Conservation (phyloP, 192 early-diverging fungal species). For the Umbelopsis vinacea region DNA sequence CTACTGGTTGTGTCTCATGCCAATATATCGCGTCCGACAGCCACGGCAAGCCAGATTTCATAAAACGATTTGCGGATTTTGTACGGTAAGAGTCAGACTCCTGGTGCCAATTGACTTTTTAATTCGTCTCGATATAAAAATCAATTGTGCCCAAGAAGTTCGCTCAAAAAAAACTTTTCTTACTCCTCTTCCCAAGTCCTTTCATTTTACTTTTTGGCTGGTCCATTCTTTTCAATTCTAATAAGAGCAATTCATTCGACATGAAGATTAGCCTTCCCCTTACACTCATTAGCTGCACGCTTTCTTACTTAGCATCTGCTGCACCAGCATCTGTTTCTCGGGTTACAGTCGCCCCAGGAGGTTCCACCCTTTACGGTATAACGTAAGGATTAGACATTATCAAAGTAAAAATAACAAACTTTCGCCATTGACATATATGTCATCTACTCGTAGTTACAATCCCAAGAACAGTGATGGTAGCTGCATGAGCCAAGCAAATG, state of each 20-base stretch:
- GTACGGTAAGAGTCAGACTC: background rate
- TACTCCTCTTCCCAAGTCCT: no score
- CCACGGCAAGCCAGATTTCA: background rate
- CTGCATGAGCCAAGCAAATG: slow-evolving; percentile 20
- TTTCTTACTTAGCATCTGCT: slow-evolving; percentile 2
- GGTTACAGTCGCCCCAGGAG: background rate
- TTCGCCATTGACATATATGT: background rate
- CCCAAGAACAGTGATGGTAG: slow-evolving; percentile 26
- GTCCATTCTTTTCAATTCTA: background rate
- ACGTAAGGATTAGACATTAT: slow-evolving; percentile 15
- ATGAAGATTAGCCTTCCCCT: slow-evolving; percentile 9
- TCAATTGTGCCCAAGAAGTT: background rate
- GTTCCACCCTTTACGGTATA: slow-evolving; percentile 20
- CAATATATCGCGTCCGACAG: slow-evolving; percentile 14
- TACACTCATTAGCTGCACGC: slow-evolving; percentile 15
- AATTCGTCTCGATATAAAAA: background rate
- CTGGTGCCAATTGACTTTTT: background rate
- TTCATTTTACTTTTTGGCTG: slow-evolving; percentile 3
- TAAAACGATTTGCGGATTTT: slow-evolving; percentile 2
- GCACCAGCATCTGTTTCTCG: slow-evolving; percentile 21
- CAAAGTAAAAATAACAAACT: background rate
- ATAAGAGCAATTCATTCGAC: background rate
- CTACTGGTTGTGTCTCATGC: slow-evolving; percentile 14
- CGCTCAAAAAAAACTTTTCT: background rate
- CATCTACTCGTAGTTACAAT: slow-evolving; percentile 21